Evolutionary conservation across 163 green algal genomes (phyloP).

Genomic region (Coccomyxa subellipsoidea): DNA sequence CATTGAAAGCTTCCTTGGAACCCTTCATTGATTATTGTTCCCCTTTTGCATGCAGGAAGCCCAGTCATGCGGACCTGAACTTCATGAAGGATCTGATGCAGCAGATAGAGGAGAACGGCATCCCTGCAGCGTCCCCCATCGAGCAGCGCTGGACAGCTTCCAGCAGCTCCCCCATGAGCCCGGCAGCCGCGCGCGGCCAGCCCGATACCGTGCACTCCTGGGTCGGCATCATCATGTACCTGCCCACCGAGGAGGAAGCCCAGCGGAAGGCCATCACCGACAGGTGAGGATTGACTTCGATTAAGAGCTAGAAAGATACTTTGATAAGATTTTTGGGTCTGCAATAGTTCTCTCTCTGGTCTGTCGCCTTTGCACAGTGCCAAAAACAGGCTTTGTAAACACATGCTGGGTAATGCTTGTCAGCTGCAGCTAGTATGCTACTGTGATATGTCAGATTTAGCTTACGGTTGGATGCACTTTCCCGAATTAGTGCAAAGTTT

Average conservation of each 20-base stretch:
- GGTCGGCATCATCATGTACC: slow-evolving; percentile 99
- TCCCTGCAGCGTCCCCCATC: slow-evolving; percentile 82
- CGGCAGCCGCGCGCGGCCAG: slow-evolving; percentile 34
- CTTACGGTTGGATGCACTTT: too few relatives aligned
- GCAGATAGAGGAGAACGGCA: slow-evolving; percentile 31
- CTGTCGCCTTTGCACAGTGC: too few relatives aligned
- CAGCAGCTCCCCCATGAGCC: slow-evolving; percentile 72
- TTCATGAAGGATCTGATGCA: slow-evolving; percentile 72
- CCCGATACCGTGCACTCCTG: slow-evolving; percentile 71
- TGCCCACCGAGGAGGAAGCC: slow-evolving; percentile 59
- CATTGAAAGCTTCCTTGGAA: too few relatives aligned
- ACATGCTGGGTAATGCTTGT: too few relatives aligned
- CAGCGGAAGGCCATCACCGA: slow-evolving; percentile 21
- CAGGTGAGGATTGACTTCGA: neutral
- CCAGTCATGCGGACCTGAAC: slow-evolving; percentile 58
- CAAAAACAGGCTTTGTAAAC: too few relatives aligned
- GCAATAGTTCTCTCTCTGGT: too few relatives aligned
- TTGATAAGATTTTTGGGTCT: too few relatives aligned
- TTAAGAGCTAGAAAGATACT: too few relatives aligned
- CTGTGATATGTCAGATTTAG: too few relatives aligned
- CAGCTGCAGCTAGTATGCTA: too few relatives aligned
- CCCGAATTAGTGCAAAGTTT: too few relatives aligned
- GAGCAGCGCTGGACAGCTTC: slow-evolving; percentile 91
- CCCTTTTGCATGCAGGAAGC: slow-evolving; percentile 15
- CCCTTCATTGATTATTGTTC: too few relatives aligned